A percentile compares a stretch with the other conserved stretches of the same genome.
Evolutionary conservation across 257 asterid species (phyloP).

Genomic region (Striga asiatica): DNA sequence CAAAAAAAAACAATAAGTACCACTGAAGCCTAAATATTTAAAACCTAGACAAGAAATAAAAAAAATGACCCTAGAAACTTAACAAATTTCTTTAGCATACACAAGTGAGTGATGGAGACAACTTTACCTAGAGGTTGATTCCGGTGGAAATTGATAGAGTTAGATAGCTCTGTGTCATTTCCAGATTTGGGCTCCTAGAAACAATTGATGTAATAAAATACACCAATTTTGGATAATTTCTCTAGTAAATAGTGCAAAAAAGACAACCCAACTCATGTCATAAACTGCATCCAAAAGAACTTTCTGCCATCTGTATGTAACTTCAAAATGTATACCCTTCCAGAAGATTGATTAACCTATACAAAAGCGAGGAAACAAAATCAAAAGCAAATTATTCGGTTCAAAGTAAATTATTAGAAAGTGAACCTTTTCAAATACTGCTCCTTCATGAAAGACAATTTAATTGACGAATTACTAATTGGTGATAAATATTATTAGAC

Average conservation of each 20-base stretch:
- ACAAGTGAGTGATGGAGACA: not conserved
- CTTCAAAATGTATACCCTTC: conserved; percentile 82
- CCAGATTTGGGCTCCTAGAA: conserved; percentile 77
- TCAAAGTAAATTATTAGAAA: not conserved
- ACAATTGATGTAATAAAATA: conserved; percentile 19
- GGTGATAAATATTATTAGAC: conserved; percentile 1
- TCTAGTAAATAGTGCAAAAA: not conserved
- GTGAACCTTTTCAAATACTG: conserved; percentile 73
- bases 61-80: not conserved
- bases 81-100: conserved; percentile 2
- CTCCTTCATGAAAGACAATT: conserved; percentile 84
- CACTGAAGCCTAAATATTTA: not conserved
- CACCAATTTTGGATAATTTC: conserved; percentile 6
- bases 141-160: conserved; percentile 67
- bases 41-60: not conserved
- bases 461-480: conserved; percentile 43
- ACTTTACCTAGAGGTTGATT: conserved; percentile 68
- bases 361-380: too few relatives aligned
- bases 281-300: conserved; percentile 95
- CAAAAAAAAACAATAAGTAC: too few relatives aligned
- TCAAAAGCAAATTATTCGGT: not conserved
- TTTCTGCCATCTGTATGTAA: conserved; percentile 80
- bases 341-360: conserved; percentile 85
- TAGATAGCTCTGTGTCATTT: conserved; percentile 51
- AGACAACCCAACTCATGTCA: conserved; percentile 4